Percentiles rank a stretch among this genome's conserved stretches.
Evolutionary conservation across 1,284 basidiomycete genomes (phyloP).

Genomic region (Abortiporus biennis): DNA sequence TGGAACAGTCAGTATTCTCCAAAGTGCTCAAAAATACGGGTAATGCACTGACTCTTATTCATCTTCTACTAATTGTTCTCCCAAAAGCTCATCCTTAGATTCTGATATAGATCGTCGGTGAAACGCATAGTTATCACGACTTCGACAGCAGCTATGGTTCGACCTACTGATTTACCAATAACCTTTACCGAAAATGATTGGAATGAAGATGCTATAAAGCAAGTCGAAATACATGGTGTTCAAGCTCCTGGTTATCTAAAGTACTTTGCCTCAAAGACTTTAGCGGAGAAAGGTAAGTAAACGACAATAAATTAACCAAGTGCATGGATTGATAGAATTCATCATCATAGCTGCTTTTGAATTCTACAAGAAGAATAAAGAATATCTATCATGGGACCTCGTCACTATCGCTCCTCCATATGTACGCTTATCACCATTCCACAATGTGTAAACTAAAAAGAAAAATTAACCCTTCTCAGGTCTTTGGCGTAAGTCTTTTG

Average conservation of each 20-base stretch:
- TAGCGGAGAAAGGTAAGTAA: conserved; percentile 13
- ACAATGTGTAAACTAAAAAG: too few relatives aligned
- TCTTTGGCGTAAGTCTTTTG: background rate
- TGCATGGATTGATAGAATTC: too few relatives aligned
- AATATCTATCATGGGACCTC: conserved; percentile 1
- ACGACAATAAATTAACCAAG: too few relatives aligned
- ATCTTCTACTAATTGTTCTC: too few relatives aligned
- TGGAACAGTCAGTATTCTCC: conserved; percentile 53
- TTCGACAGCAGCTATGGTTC: conserved; percentile 10
- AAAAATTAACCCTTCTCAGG: too few relatives aligned
- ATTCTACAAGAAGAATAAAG: conserved; percentile 2
- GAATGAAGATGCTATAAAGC: conserved; percentile 14
- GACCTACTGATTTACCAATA: background rate
- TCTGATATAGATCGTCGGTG: conserved; percentile 3
- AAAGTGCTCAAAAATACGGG: conserved; percentile 8
- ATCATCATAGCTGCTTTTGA: conserved; percentile 1
- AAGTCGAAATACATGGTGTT: conserved; percentile 11
- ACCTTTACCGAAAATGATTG: conserved; percentile 14
- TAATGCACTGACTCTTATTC: too few relatives aligned
- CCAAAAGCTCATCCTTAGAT: too few relatives aligned
- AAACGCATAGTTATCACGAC: conserved; percentile 13
- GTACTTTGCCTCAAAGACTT: conserved; percentile 16
- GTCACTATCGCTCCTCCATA: conserved; percentile 5
- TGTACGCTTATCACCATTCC: background rate
- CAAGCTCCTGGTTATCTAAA: conserved; percentile 6